Evolutionary conservation across 2,329 filamentous ascomycete genomes (phyloP), one percentile per base, ranked within the genome.

Genomic region (Onygena corvina): DNA sequence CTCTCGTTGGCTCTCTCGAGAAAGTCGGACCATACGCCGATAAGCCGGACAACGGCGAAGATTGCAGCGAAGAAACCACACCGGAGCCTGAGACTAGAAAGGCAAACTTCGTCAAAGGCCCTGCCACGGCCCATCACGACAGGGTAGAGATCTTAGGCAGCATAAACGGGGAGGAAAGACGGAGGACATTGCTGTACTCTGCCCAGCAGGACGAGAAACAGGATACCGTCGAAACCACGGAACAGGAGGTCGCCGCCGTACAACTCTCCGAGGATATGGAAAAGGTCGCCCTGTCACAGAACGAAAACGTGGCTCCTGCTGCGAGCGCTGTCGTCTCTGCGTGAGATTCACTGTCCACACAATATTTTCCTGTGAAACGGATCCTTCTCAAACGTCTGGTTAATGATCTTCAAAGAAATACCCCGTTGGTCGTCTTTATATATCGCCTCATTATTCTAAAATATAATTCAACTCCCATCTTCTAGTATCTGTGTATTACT

Each of bases 41-140:
- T 12, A 59, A 57, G 5, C 52, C 58, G 25, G 56, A 56, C 4
- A 60, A 59, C 8, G 49, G 36, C 1, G 27, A 42, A 14, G 5
- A n/a, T 14, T 14, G 6, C 23, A 20, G 42, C 42, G 44, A 42
- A 12, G 54, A 54, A 16, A 29, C 38, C 14, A 38, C 16, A 30
- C 2, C 16, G 23, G 18, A 18, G 14, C 11, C 12, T 4, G 47
- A 45, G 4, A 47, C 47, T 34, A 52, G 48, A 27, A 54, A 51
- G 42, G 27, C 42, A n/a, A 49, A 45, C 21, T 57, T 53, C 30
- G 36, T 54, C 27, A 54, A 51, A 29, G 55, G 55, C 0, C 57
- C 86, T 79, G 58, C 92, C 83, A 58, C 86, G 76, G 4, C 86
- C 86, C 68, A 93, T 92, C 59, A 81, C 77, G 61, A 86, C 80